Evolutionary conservation across 2,329 filamentous ascomycete genomes (phyloP).

Genomic region (Tolypocladium amazonense): DNA sequence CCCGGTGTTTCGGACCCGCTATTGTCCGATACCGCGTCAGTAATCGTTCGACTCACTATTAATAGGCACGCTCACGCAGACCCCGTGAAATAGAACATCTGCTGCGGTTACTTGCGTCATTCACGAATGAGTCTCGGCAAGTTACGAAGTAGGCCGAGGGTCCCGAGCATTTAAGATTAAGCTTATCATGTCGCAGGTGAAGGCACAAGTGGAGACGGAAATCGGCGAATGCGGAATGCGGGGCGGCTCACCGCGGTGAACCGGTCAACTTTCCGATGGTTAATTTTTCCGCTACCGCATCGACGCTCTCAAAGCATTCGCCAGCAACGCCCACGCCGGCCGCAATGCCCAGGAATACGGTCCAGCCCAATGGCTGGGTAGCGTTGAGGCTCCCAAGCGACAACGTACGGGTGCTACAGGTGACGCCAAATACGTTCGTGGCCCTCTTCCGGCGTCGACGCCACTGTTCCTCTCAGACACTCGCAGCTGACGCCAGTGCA

Average conservation of each 20-base stretch:
- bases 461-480: background rate
- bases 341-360: slow-evolving; percentile 18
- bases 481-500: slow-evolving; percentile 28
- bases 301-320: background rate
- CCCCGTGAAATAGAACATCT: too few relatives aligned
- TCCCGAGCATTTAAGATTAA: too few relatives aligned
- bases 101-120: too few relatives aligned
- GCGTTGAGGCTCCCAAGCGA: slow-evolving; percentile 50
- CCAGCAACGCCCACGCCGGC: background rate
- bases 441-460: background rate
- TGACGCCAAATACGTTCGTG: slow-evolving; percentile 48
- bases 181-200: too few relatives aligned
- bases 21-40: background rate
- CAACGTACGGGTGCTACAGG: slow-evolving; percentile 44
- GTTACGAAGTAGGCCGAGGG: too few relatives aligned
- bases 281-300: slow-evolving; percentile 5
- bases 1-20: too few relatives aligned
- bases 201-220: background rate
- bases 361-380: slow-evolving; percentile 49
- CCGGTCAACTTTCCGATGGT: background rate
- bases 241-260: slow-evolving; percentile 20
- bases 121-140: too few relatives aligned
- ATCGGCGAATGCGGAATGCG: slow-evolving; percentile 10
- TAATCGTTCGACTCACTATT: background rate
- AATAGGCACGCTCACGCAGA: background rate